A percentile compares a stretch with the other conserved stretches of the same genome.
Evolutionary conservation across 1,139 yeast genomes (phyloP).

Genomic region (Debaryomyces coudertii): DNA sequence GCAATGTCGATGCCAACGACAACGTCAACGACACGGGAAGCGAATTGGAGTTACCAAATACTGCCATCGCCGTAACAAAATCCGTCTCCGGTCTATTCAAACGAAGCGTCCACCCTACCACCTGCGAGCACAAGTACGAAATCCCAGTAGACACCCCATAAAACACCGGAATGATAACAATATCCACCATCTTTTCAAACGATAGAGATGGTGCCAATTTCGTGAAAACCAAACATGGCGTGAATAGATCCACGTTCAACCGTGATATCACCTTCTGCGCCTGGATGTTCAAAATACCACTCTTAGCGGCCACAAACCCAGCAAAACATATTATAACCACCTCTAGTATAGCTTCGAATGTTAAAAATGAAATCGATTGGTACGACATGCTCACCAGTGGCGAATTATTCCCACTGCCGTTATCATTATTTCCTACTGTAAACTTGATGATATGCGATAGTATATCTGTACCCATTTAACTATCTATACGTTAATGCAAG

Average conservation of each 20-base stretch:
- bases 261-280: constrained; percentile 70
- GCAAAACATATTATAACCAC: constrained; percentile 73
- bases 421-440: not conserved
- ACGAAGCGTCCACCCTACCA: constrained; percentile 48
- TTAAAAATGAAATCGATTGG: constrained; percentile 58
- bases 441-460: not conserved
- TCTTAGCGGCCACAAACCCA: constrained; percentile 69
- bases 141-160: constrained; percentile 67
- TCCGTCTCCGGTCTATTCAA: constrained; percentile 69
- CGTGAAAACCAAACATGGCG: constrained; percentile 81
- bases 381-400: constrained; percentile 43
- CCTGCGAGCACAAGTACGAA: constrained; percentile 56
- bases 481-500: not conserved
- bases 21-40: constrained; percentile 78
- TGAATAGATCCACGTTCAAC: constrained; percentile 77
- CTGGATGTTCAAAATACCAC: constrained; percentile 58
- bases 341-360: constrained; percentile 78
- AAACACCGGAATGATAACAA: constrained; percentile 73
- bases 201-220: constrained; percentile 78
- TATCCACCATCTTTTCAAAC: constrained; percentile 65
- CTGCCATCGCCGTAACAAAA: constrained; percentile 88
- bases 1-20: constrained; percentile 71
- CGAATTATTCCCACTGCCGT: not conserved
- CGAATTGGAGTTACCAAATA: constrained; percentile 81
- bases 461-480: constrained; percentile 3